Evolutionary conservation across 176 grass and related monocot genomes (phyloP), one percentile per base, ranked within the genome.

Genomic region (Chloris gayana): DNA sequence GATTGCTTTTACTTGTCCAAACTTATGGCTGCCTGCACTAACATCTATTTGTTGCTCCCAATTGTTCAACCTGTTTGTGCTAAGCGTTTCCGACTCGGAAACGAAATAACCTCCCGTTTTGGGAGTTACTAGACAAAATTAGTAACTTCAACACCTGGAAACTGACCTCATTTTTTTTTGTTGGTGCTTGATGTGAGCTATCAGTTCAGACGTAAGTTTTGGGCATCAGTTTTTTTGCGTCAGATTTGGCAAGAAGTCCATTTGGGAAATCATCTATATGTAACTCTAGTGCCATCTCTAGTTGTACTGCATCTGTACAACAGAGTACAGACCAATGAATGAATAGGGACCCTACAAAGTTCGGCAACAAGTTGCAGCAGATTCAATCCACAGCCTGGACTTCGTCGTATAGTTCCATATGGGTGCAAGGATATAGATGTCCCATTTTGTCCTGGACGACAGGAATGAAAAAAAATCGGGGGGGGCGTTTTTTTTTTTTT

Each of bases 331-430:
- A 37, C 22, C 46, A 3, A 26, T 24, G 14, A 24, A 68, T 12
- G 45, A 37, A 78, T 51, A 51, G 54, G 32, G 35, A 33, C 45
- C 77, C 77, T 79, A 53, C 63, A 33, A 11, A 50, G 45, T 6
- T 51, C 10, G 9, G 41, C 19, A 32, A 14, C 32, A 59, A 61
- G 57, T 21, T 66, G 41, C 19, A 4, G 45, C 41, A 21, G 73
- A 64, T 33, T 10, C 41, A 65, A 35, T 15, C 45, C 14, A 25
- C 76, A 67, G 76, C 63, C 76, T 79, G 76, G 76, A 35, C 30
- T 30, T 79, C 44, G 45, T 53, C 45, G 62, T 79, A 18, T 68
- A 22, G 35, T 56, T 63, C 31, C 77, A 68, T 14, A 30, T 57
- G 33, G 63, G 64, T 80, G 77, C 64, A 53, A 30, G 17, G 34